Base-by-base conservation (phyloP, 169 alveolate genomes). In the Plasmodium reichenowi region DNA sequence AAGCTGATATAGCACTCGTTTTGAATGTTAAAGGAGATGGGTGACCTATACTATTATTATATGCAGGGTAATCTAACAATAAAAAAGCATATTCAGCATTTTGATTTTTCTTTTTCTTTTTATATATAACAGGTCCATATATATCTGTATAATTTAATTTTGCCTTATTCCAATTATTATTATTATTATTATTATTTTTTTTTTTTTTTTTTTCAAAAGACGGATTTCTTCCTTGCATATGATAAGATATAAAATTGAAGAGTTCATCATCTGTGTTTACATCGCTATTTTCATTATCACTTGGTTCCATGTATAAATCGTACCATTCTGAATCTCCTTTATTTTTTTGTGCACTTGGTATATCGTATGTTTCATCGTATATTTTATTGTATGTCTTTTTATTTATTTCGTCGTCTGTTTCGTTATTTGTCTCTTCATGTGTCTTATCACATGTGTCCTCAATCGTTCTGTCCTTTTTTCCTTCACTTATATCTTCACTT, bases 11-110 rank as follows among this genome's bases (percentile, higher is more conserved):
- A 12, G 91, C 91, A 83, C 74, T 58, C 59, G 91, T 68, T 50
- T 83, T 83, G 64, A 83, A 83, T 22, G 91, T 83, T 48, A 83
- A 17, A 10, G 91, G 91, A n/a, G 91, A 83, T 8, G 91, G 91
- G 17, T 83, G 91, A 10, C 91, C 91, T 60, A 67, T 83, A 32
- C 91, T 83, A 62, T 83, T 83, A 17, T 83, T 38, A 58, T 83
- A 83, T 24, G 85, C 72, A 8, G 91, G 91, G 47, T 83, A 83
- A 60, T 83, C 91, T 72, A 83, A 58, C 20, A 83, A 38, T 72
- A 83, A 50, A 56, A 83, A 83, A 4, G 91, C 17, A 68, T 83
- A 83, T 62, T 63, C 45, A 12, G 56, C 76, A 68, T 70, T 70
- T 50, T 70, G 32, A 2, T 47, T 50, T 43, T 32, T 56, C 63